phyloP scores from a whole-genome alignment of 192 early-diverging fungal genomes.

The Chytriomyces hyalinus region DNA sequence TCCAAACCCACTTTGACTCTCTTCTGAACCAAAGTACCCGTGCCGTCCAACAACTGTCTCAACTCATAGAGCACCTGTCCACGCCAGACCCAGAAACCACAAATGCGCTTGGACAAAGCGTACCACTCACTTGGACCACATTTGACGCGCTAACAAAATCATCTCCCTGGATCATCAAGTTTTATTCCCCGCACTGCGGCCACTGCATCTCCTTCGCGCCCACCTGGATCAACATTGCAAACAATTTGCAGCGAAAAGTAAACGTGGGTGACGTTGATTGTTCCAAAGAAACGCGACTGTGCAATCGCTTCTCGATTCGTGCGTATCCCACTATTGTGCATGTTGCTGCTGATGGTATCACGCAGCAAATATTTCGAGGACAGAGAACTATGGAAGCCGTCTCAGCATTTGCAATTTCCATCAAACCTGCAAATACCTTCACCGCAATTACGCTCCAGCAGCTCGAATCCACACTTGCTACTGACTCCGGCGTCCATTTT shows the following conservation, averaged over 20 bases:
- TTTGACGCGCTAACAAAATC: neutral
- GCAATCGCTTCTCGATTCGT: slow-evolving; percentile 65
- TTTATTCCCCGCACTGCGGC: slow-evolving; percentile 90
- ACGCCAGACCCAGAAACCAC: neutral
- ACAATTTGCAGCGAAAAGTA: slow-evolving; percentile 64
- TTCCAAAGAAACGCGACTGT: slow-evolving; percentile 63
- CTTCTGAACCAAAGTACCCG: neutral
- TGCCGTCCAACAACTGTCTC: neutral
- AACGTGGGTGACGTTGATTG: slow-evolving; percentile 91
- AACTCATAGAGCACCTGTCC: neutral
- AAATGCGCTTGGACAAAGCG: neutral
- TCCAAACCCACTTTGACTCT: neutral
- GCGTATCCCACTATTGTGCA: slow-evolving; percentile 81
- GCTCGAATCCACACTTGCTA: slow-evolving; percentile 24
- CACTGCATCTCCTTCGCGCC: slow-evolving; percentile 89
- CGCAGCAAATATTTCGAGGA: slow-evolving; percentile 48
- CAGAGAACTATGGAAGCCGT: slow-evolving; percentile 59
- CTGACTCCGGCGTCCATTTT: slow-evolving; percentile 32
- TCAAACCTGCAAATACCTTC: slow-evolving; percentile 51
- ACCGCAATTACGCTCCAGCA: slow-evolving; percentile 32
- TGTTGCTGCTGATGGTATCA: slow-evolving; percentile 39
- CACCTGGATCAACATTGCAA: slow-evolving; percentile 74
- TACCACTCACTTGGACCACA: slow-evolving; percentile 1
- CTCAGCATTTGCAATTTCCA: slow-evolving; percentile 51
- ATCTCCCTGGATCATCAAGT: slow-evolving; percentile 43